These are phyloP conservation scores for Mimosa pudica DNA, from an alignment of 306 rosid genomes.

Conservation along the genomic window DNA sequence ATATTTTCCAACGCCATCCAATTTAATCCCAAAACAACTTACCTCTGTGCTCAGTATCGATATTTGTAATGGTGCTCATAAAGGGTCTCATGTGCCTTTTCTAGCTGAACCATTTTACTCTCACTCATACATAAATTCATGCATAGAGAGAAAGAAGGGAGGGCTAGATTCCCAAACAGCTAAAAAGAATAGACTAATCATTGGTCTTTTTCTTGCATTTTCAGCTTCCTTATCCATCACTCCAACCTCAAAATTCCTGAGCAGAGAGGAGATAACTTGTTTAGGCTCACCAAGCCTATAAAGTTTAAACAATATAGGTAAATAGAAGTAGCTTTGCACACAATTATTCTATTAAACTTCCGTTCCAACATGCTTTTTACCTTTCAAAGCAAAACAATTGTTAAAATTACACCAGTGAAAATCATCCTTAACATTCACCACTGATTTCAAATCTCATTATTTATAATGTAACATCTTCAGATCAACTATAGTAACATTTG, in stretches of 20 bases:
- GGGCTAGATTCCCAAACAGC: conserved; percentile 58
- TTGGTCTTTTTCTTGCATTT: conserved; percentile 53
- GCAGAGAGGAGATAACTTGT: conserved; percentile 19
- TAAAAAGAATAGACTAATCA: conserved; percentile 61
- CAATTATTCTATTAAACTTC: not conserved
- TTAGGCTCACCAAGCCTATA: conserved; percentile 16
- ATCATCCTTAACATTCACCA: not conserved
- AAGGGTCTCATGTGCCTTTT: conserved; percentile 16
- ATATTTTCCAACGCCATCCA: not conserved
- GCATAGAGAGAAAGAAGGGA: conserved; percentile 9
- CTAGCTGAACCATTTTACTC: not conserved
- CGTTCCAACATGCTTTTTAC: not conserved
- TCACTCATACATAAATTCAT: not conserved
- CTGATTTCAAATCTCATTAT: not conserved
- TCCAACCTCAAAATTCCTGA: conserved; percentile 43
- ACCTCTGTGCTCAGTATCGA: conserved; percentile 17
- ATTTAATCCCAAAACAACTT: conserved; percentile 17
- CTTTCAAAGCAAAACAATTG: not conserved
- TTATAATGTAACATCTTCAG: not conserved
- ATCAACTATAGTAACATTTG: not conserved
- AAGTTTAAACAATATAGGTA: not conserved
- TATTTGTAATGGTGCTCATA: conserved; percentile 25
- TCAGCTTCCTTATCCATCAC: conserved; percentile 68
- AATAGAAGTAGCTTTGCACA: not conserved
- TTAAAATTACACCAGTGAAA: not conserved